phyloP scores from a whole-genome alignment of 768 basidiomycete species.

The Sporobolomyces roseus region DNA sequence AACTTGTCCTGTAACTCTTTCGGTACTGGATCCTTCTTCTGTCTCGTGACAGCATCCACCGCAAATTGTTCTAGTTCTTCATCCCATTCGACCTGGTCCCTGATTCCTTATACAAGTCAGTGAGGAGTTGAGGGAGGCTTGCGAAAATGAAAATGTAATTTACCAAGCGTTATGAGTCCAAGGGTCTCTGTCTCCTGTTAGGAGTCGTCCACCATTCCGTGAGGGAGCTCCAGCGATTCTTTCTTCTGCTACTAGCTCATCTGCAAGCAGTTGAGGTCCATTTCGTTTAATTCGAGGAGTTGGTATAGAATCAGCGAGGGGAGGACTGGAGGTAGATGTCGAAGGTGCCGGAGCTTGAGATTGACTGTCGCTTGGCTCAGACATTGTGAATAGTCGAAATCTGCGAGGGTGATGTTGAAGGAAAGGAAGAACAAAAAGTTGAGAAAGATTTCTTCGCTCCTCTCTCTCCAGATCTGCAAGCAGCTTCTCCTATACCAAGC shows the following conservation, averaged over 20 bases:
- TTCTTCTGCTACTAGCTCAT: conserved; percentile 30
- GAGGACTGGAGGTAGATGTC: not conserved
- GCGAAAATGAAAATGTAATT: conserved; percentile 19
- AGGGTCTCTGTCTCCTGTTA: conserved; percentile 58
- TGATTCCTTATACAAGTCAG: conserved; percentile 7
- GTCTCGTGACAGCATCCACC: conserved; percentile 63
- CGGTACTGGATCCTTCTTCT: conserved; percentile 68
- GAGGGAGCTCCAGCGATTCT: conserved; percentile 30
- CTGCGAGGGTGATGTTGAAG: no score
- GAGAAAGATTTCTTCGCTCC: no score
- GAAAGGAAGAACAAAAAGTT: no score
- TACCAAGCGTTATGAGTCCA: conserved; percentile 79
- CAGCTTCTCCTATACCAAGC: no score
- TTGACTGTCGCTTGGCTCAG: no score
- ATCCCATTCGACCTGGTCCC: conserved; percentile 51
- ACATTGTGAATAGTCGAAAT: no score
- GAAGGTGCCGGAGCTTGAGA: no score
- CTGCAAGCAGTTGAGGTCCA: conserved; percentile 29
- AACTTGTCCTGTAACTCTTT: conserved; percentile 60
- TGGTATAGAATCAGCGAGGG: no score
- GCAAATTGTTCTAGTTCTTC: conserved; percentile 74
- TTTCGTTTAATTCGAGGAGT: conserved; percentile 17
- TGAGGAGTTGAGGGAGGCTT: conserved; percentile 73
- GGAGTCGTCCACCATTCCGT: conserved; percentile 26
- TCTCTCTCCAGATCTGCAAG: no score